Evolutionary conservation across 2,329 filamentous ascomycete species (phyloP).

Genomic region (Fonsecaea monophora): DNA sequence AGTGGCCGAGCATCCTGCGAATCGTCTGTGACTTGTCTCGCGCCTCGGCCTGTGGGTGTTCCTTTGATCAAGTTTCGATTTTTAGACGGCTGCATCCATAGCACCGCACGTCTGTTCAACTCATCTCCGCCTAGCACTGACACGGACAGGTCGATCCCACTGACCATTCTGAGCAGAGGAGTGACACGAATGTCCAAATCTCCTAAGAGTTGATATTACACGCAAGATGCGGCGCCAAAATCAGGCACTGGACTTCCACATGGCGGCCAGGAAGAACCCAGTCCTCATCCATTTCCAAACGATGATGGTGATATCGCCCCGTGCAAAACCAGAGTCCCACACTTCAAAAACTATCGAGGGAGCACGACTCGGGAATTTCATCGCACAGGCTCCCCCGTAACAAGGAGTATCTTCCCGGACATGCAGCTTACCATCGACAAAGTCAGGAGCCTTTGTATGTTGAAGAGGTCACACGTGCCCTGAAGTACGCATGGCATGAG

Average conservation of each 20-base stretch:
- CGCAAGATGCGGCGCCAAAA: neutral
- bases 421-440: neutral
- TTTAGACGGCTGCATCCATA: too few species aligned
- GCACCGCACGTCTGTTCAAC: too few species aligned
- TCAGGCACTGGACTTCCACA: neutral
- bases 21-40: too few species aligned
- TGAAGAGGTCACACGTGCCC: constrained; percentile 5
- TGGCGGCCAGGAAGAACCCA: neutral
- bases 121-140: too few species aligned
- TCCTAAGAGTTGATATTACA: neutral
- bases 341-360: neutral
- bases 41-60: too few species aligned
- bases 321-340: neutral
- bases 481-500: neutral
- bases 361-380: neutral
- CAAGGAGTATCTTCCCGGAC: neutral
- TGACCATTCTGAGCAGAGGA: neutral
- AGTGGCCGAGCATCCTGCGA: too few species aligned
- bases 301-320: neutral
- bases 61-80: too few species aligned
- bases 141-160: neutral
- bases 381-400: neutral
- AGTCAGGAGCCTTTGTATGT: constrained; percentile 4
- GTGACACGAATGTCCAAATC: neutral
- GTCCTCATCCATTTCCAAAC: neutral